Conservation (phyloP, 805 yeast genomes). For the Brettanomyces anomalus region DNA sequence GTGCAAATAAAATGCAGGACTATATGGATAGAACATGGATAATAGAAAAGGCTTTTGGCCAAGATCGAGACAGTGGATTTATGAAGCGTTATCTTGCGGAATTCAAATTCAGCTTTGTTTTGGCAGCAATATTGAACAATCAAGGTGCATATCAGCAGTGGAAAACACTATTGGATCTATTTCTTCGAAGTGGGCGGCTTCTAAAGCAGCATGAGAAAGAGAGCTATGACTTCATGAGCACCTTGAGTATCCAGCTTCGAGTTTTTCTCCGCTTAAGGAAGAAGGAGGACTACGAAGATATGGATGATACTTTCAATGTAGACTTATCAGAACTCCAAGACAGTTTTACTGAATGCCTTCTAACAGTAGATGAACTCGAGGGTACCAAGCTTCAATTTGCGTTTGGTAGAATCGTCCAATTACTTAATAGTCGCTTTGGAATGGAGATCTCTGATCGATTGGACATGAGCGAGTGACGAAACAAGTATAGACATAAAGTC, state of each 20-base stretch:
- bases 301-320: slow-evolving; percentile 5
- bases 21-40: slow-evolving; percentile 58
- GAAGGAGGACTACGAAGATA: slow-evolving; percentile 5
- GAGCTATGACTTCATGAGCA: slow-evolving; percentile 20
- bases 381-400: slow-evolving; percentile 8
- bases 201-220: slow-evolving; percentile 19
- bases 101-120: slow-evolving; percentile 41
- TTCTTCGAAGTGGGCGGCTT: slow-evolving; percentile 28
- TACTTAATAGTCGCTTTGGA: slow-evolving; percentile 7
- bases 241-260: background rate
- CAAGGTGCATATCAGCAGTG: slow-evolving; percentile 58
- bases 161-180: slow-evolving; percentile 40
- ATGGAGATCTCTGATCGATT: slow-evolving; percentile 6
- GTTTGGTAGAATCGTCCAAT: slow-evolving; percentile 7
- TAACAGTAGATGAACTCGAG: slow-evolving; percentile 6
- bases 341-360: slow-evolving; percentile 8
- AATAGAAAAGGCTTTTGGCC: slow-evolving; percentile 21
- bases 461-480: too few species aligned
- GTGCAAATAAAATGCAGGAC: slow-evolving; percentile 35
- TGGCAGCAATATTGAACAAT: slow-evolving; percentile 48
- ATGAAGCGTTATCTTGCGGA: slow-evolving; percentile 30
- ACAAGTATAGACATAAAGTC: too few species aligned
- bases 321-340: slow-evolving; percentile 3
- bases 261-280: background rate
- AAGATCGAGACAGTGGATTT: slow-evolving; percentile 11